Base-by-base conservation (phyloP, 352 stramenopile genomes). In the Phytophthora kernoviae region DNA sequence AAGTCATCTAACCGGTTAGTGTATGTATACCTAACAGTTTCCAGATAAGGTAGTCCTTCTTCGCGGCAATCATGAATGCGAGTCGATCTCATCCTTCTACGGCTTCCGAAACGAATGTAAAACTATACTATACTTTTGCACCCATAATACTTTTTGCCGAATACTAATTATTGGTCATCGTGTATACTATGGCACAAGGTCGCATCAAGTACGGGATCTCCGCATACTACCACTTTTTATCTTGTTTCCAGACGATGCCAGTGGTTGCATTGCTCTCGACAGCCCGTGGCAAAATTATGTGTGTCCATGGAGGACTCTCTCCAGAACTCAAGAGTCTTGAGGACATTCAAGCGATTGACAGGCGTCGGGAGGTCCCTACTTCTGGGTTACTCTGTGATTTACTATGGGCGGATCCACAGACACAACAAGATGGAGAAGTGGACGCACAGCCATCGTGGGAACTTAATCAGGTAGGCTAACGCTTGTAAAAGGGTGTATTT, bases 71-170 rank as follows among this genome's bases (percentile, higher is more conserved):
- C 83, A 94, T 66, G 83, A 94, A 50, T 94, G 83, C 42, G 86
- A 94, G 69, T 87, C 83, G 17, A 91, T 94, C 45, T 94, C 86
- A 27, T 90, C 81, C 15, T 93, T 93, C 53, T 94, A 94, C 49
- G 85, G 85, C 20, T 94, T 94, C 46, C 81, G 86, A 26, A 78
- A 76, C 33, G 86, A 94, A 73, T 94, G 86, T 85, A 65, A 48
- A 58, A 11, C 6, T 34, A 11, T 5, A 2, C 41, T 47, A n/a
- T n/a, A n/a, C n/a, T n/a, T n/a, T n/a, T n/a, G n/a, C n/a, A n/a
- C n/a, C n/a, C 20, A 51, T 59, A 26, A n/a, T 20, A 53, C 22
- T 53, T 51, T 40, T 22, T n/a, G n/a, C n/a, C n/a, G n/a, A n/a
- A n/a, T n/a, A n/a, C n/a, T n/a, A n/a, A n/a, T n/a, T n/a, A n/a